A percentile compares a stretch with the other conserved stretches of the same genome.
phyloP scores from a whole-genome alignment of 1,284 basidiomycete genomes.

The Papiliotrema terrestris region DNA sequence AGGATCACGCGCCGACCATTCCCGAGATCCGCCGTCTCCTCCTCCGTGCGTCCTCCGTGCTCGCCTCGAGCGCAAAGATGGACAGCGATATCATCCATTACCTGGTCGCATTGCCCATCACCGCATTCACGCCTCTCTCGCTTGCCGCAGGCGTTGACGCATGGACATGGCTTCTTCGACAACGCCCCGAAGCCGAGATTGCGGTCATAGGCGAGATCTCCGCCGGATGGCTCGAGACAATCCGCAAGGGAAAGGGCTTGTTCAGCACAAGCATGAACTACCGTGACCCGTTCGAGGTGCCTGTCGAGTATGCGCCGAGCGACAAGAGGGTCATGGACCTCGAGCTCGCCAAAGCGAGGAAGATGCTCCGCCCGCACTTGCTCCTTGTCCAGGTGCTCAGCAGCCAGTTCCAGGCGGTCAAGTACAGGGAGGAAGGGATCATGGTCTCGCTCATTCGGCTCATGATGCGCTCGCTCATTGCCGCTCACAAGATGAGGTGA shows the following conservation, averaged over 20 bases:
- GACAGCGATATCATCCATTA: slow-evolving; percentile 85
- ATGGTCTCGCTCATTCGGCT: slow-evolving; percentile 82
- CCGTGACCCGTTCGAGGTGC: slow-evolving; percentile 79
- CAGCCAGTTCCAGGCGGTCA: slow-evolving; percentile 88
- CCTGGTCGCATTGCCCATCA: slow-evolving; percentile 83
- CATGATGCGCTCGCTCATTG: slow-evolving; percentile 69
- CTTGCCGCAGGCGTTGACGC: slow-evolving; percentile 85
- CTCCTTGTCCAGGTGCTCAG: slow-evolving; percentile 85
- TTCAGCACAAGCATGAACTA: slow-evolving; percentile 77
- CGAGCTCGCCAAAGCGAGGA: slow-evolving; percentile 64
- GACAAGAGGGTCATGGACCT: slow-evolving; percentile 80
- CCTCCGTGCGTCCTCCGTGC: slow-evolving; percentile 78
- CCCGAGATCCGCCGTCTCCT: slow-evolving; percentile 79
- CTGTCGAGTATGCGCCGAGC: slow-evolving; percentile 85
- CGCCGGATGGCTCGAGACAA: slow-evolving; percentile 80
- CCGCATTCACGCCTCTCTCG: slow-evolving; percentile 80
- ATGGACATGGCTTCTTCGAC: slow-evolving; percentile 95
- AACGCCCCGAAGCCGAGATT: slow-evolving; percentile 71
- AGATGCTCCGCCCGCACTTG: slow-evolving; percentile 76
- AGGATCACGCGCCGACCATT: slow-evolving; percentile 66
- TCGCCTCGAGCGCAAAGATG: slow-evolving; percentile 69
- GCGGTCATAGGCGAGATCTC: slow-evolving; percentile 80
- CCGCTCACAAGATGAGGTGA: slow-evolving; percentile 70
- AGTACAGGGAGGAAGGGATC: slow-evolving; percentile 78
- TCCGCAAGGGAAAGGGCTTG: slow-evolving; percentile 71